Percentiles rank a stretch among this genome's conserved stretches.
Evolutionary conservation across 139 green algal species (phyloP).

Genomic region (Marvania coccoides): DNA sequence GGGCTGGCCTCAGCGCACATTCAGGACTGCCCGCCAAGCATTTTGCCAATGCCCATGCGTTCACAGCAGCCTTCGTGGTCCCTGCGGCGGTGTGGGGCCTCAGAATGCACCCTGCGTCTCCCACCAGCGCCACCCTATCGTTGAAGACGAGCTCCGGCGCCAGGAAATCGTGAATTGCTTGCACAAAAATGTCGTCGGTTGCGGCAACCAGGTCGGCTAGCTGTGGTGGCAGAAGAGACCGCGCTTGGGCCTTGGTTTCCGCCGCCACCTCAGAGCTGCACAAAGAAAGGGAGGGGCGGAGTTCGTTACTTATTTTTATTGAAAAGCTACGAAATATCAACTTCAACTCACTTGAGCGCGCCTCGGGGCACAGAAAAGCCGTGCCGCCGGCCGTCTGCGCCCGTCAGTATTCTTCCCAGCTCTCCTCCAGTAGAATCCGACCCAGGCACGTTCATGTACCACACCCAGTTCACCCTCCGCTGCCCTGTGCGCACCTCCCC

Average conservation of each 20-base stretch:
- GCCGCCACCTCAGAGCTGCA: neutral
- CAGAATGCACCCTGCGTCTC: neutral
- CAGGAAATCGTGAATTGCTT: neutral
- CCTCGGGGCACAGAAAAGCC: neutral
- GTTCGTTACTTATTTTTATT: neutral
- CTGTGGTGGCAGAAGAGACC: neutral
- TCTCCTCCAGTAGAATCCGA: neutral
- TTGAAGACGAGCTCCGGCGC: neutral
- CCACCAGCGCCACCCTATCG: neutral
- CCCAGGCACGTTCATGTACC: neutral
- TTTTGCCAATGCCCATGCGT: neutral
- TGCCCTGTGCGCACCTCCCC: neutral
- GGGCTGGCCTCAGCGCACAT: neutral
- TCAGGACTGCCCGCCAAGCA: neutral
- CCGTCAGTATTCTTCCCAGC: neutral
- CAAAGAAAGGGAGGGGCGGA: too few species aligned
- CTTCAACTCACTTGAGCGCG: neutral
- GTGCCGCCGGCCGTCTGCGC: neutral
- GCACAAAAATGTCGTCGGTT: constrained; percentile 2
- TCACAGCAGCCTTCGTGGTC: constrained; percentile 3
- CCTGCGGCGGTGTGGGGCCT: constrained; percentile 2
- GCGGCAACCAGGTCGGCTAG: neutral
- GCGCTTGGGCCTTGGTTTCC: neutral
- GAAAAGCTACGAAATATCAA: neutral
- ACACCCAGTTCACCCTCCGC: constrained; percentile 4